Conservation (phyloP, 441 rosid genomes). For the Gossypium trilobum region DNA sequence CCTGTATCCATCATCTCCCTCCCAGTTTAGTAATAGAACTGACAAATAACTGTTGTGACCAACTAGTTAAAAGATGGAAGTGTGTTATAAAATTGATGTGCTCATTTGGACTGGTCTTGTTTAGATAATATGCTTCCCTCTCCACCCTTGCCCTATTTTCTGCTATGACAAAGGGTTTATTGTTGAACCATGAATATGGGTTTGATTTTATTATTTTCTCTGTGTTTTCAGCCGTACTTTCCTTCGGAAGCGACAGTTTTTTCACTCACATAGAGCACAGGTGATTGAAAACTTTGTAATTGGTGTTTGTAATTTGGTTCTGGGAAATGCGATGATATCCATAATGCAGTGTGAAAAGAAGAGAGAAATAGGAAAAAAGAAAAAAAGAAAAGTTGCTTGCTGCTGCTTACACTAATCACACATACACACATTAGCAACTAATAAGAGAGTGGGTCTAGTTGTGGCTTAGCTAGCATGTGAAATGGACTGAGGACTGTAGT, state of each 20-base stretch:
- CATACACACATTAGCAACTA: background rate
- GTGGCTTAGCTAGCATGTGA: background rate
- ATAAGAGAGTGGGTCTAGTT: background rate
- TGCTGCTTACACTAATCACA: background rate
- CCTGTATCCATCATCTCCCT: background rate
- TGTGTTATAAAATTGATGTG: background rate
- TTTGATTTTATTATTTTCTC: conserved; percentile 10
- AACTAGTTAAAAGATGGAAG: background rate
- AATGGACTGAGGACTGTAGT: background rate
- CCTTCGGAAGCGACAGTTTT: conserved; percentile 85
- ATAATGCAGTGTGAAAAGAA: background rate
- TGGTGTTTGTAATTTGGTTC: background rate
- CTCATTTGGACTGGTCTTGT: background rate
- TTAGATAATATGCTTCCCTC: background rate
- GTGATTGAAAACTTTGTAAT: conserved; percentile 29
- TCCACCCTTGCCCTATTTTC: background rate
- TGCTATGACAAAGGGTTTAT: background rate
- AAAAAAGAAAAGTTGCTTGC: background rate
- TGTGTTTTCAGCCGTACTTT: conserved; percentile 55
- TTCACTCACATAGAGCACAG: conserved; percentile 99
- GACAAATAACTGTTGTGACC: background rate
- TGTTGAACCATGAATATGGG: conserved; percentile 10
- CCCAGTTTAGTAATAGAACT: background rate
- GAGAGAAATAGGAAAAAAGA: background rate
- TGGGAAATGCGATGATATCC: background rate